phyloP scores from a whole-genome alignment of 257 asterid species.

The Paraleonurus japonicus region DNA sequence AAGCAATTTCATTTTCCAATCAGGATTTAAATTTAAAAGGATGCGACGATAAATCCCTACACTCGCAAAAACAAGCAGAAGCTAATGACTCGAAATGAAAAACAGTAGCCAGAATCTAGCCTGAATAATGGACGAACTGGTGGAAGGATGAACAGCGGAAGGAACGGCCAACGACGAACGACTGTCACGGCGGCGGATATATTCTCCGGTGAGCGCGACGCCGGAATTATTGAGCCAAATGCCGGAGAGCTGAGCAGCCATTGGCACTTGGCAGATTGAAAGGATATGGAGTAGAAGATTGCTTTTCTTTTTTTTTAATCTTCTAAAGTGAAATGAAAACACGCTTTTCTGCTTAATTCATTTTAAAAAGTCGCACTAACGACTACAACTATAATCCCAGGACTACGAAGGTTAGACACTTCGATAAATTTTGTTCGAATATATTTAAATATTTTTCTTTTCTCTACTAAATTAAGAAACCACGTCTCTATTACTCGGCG shows the following conservation, averaged over 20 bases:
- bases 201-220: constrained; percentile 32
- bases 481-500: too few species aligned
- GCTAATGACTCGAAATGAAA: neutral
- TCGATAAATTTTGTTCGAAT: too few species aligned
- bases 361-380: neutral
- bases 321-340: neutral
- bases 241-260: constrained; percentile 56
- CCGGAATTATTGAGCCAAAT: constrained; percentile 46
- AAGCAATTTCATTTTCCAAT: neutral
- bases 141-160: constrained; percentile 42
- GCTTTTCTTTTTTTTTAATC: neutral
- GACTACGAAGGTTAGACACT: too few species aligned
- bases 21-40: neutral
- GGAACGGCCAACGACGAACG: constrained; percentile 36
- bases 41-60: neutral
- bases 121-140: constrained; percentile 65
- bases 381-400: too few species aligned
- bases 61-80: neutral
- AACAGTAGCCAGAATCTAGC: constrained; percentile 26
- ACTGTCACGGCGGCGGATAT: constrained; percentile 30
- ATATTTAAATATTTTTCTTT: too few species aligned
- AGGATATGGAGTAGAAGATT: neutral
- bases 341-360: neutral
- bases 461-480: too few species aligned
- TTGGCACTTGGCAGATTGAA: constrained; percentile 13